These are phyloP conservation scores for Leptographium wingfieldii DNA, from an alignment of 2,329 filamentous ascomycete genomes.

Conservation along the genomic window DNA sequence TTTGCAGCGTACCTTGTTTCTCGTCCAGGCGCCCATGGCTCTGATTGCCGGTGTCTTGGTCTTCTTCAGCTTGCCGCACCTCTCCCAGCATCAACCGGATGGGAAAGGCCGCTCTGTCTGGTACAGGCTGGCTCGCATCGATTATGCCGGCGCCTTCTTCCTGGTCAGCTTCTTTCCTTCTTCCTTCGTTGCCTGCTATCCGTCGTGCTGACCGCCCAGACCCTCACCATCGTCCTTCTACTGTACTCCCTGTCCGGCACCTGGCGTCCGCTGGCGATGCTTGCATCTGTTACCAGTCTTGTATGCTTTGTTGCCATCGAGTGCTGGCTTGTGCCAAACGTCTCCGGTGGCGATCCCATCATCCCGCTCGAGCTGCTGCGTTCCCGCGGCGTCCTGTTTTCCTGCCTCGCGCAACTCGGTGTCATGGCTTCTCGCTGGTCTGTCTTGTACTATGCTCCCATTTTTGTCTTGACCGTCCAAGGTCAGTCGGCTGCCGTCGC, in stretches of 20 bases:
- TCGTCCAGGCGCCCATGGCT: slow-evolving; percentile 53
- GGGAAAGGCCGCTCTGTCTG: slow-evolving; percentile 24
- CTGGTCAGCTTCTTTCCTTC: slow-evolving; percentile 32
- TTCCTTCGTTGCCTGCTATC: background rate
- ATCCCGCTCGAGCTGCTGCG: slow-evolving; percentile 59
- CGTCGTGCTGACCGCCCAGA: slow-evolving; percentile 24
- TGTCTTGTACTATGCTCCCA: slow-evolving; percentile 68
- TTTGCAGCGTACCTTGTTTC: slow-evolving; percentile 55
- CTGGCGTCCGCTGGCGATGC: slow-evolving; percentile 46
- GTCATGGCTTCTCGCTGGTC: slow-evolving; percentile 75
- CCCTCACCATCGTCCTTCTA: slow-evolving; percentile 53
- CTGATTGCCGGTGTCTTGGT: slow-evolving; percentile 49
- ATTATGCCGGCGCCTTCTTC: slow-evolving; percentile 61
- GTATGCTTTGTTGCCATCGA: slow-evolving; percentile 51
- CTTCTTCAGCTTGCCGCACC: slow-evolving; percentile 50
- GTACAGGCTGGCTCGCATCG: slow-evolving; percentile 51
- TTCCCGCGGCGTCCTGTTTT: slow-evolving; percentile 57
- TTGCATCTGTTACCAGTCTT: slow-evolving; percentile 40
- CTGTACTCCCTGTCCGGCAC: slow-evolving; percentile 55
- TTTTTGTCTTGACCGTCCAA: slow-evolving; percentile 66
- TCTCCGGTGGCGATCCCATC: slow-evolving; percentile 53
- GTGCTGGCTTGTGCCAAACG: slow-evolving; percentile 18
- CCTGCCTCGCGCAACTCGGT: slow-evolving; percentile 61
- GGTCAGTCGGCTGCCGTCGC: slow-evolving; percentile 56
- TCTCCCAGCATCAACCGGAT: slow-evolving; percentile 12